phyloP scores from a whole-genome alignment of 2,329 filamentous ascomycete genomes.

The Scedosporium boydii region DNA sequence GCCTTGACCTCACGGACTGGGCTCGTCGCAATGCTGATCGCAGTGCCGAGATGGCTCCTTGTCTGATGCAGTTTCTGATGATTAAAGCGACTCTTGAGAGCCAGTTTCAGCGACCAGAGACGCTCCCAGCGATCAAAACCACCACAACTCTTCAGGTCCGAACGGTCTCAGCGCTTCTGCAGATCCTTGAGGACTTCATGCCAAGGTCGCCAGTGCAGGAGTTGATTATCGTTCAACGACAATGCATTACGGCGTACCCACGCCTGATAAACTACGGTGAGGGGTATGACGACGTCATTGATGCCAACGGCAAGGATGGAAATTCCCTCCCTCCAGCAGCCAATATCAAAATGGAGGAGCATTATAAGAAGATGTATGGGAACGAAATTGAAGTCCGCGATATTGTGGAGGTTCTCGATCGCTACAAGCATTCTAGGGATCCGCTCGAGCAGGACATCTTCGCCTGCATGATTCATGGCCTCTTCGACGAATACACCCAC shows the following conservation, averaged over 20 bases:
- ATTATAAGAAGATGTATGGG: slow-evolving; percentile 97
- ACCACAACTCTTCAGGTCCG: slow-evolving; percentile 74
- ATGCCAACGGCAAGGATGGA: slow-evolving; percentile 71
- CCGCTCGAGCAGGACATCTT: slow-evolving; percentile 87
- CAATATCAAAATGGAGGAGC: slow-evolving; percentile 89
- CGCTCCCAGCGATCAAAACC: slow-evolving; percentile 42
- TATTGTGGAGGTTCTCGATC: slow-evolving; percentile 74
- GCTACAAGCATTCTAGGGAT: slow-evolving; percentile 80
- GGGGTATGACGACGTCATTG: slow-evolving; percentile 84
- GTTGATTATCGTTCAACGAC: slow-evolving; percentile 71
- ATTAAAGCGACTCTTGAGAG: slow-evolving; percentile 80
- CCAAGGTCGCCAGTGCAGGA: slow-evolving; percentile 53
- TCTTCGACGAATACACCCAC: slow-evolving; percentile 95
- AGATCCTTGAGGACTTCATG: slow-evolving; percentile 65
- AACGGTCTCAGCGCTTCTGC: slow-evolving; percentile 71
- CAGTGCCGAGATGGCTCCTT: slow-evolving; percentile 56
- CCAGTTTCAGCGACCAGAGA: slow-evolving; percentile 62
- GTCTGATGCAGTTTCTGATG: slow-evolving; percentile 69
- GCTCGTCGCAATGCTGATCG: slow-evolving; percentile 60
- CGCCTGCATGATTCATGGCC: slow-evolving; percentile 94
- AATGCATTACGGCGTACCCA: slow-evolving; percentile 87
- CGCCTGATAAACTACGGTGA: slow-evolving; percentile 94
- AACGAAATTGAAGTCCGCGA: slow-evolving; percentile 78
- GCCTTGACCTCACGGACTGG: slow-evolving; percentile 77
- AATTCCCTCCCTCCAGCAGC: slow-evolving; percentile 72